Base-by-base conservation (phyloP, 306 rosid genomes). In the Quercus suber region DNA sequence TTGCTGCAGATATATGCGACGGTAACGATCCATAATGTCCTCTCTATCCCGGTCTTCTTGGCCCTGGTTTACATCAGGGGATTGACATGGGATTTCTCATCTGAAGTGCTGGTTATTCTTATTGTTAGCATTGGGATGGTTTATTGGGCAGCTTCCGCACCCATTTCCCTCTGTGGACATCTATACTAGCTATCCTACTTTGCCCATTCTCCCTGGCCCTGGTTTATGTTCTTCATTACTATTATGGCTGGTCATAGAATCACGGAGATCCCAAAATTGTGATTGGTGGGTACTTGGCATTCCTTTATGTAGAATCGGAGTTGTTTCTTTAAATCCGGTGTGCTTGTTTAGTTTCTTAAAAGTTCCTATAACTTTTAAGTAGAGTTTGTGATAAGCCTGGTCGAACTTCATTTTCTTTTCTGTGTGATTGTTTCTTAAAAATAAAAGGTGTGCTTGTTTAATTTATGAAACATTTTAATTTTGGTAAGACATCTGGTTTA, bases 201-300 rank as follows among this genome's bases (percentile, higher is more conserved):
- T 95, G 93, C 73, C 98, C 98, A 6, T 86, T 95, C 75, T 90
- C 99, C 17, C 84, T 95, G 56, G 93, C 87, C 49, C 83, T 95
- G 80, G 94, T 95, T 4, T 93, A 93, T 87, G 96, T 95, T 82
- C 97, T 95, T 80, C 97, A 95, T 84, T 95, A 86, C 80, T 83
- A 76, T 25, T 91, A 88, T 45, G 97, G 97, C 64, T 93, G 98
- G 97, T 91, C 98, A 10, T 91, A 91, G 90, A 59, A 78, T 41
- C 43, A 9, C 6, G n/a, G 11, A 27, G 35, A 78, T 58, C 53
- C 58, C 33, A 10, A 43, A 6, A 11, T 35, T 37, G 28, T 68
- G 5, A 3, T 15, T 33, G 31, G 15, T 3, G 30, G 67, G 18
- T 27, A 27, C 28, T 27, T 27, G 0, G 0, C 28, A 27, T 27